Evolutionary conservation across 1,284 basidiomycete genomes (phyloP), one percentile per base, ranked within the genome.

Genomic region (Chalciporus piperatoides): DNA sequence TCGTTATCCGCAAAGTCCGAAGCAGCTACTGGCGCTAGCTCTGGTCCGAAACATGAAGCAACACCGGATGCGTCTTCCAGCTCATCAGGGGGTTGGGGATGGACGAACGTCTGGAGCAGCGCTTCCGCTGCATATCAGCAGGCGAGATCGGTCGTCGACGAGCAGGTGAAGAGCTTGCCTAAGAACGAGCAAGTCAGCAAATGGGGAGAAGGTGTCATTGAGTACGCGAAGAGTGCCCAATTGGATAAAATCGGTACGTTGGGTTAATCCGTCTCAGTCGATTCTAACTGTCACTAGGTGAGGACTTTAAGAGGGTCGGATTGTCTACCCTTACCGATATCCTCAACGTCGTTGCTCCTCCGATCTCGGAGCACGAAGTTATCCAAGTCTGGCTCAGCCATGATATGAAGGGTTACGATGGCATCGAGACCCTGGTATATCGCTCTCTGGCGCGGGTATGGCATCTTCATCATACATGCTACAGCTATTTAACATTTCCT

Each of bases 361-460:
- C 97, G 4, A 98, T 99, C 59, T 90, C 94, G 11, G 93, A 94
- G 59, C 96, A 99, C 67, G 97, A 99, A 71, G 92, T 98, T 17
- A 91, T 99, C 52, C 86, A 97, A 66, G 86, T 99, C 6, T 94
- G 91, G 83, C 75, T 99, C 33, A 89, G 88, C 58, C 95, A 99
- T 72, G 94, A 96, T 59, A 96, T 99, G 94, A 75, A 82, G 52
- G 96, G 97, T 11, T 97, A 97, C 64, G 93, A 95, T 47, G 97
- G 96, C 12, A 82, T 99, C 41, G 94, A 97, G 68, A 80, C 85
- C n/a, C 80, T 99, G n/a, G 91, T 95, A 10, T 99, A 97, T 71
- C 82, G 86, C 36, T 84, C 91, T 1, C 73, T 95, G 32, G 72
- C 88, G 24, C 78, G 84, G 64, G 91, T 92, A 61, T 49, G 84